Percentiles rank a stretch among this genome's conserved stretches.
Conservation (phyloP, 2,329 filamentous ascomycete species). For the Clonostachys chloroleuca region DNA sequence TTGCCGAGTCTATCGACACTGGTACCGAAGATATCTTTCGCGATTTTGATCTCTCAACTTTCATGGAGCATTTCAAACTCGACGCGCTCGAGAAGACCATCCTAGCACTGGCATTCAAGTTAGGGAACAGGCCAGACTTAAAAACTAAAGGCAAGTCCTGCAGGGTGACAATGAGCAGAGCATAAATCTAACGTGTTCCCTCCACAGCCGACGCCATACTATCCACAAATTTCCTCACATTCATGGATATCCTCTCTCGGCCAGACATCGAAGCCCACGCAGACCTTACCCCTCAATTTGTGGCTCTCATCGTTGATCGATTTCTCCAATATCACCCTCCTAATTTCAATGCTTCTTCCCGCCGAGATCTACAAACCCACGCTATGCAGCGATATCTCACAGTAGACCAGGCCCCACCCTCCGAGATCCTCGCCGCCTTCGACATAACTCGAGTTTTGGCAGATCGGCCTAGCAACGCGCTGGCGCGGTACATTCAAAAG, state of each 20-base stretch:
- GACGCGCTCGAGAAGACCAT: slow-evolving; percentile 85
- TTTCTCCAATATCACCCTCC: slow-evolving; percentile 84
- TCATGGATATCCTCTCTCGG: slow-evolving; percentile 71
- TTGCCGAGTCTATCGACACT: slow-evolving; percentile 88
- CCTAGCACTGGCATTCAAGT: slow-evolving; percentile 83
- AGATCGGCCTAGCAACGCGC: slow-evolving; percentile 48
- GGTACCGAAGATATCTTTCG: slow-evolving; percentile 90
- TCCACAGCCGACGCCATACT: slow-evolving; percentile 80
- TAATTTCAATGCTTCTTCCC: slow-evolving; percentile 73
- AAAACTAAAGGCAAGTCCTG: slow-evolving; percentile 73
- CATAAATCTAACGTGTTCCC: slow-evolving; percentile 30
- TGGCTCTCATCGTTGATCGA: slow-evolving; percentile 78
- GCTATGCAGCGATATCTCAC: slow-evolving; percentile 65
- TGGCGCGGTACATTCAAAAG: slow-evolving; percentile 67
- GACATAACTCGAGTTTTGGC: slow-evolving; percentile 64
- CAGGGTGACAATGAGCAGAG: slow-evolving; percentile 18
- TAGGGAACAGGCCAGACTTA: slow-evolving; percentile 73
- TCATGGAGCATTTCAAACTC: slow-evolving; percentile 93
- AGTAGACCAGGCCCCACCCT: slow-evolving; percentile 60
- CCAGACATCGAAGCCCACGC: slow-evolving; percentile 59
- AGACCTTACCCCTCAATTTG: slow-evolving; percentile 63
- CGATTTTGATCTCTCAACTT: slow-evolving; percentile 92
- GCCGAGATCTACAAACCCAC: slow-evolving; percentile 64
- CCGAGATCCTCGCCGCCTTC: slow-evolving; percentile 65
- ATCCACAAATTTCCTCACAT: slow-evolving; percentile 71